Base-by-base conservation (phyloP, 179 eudicot genomes). In the Nepenthes alata region DNA sequence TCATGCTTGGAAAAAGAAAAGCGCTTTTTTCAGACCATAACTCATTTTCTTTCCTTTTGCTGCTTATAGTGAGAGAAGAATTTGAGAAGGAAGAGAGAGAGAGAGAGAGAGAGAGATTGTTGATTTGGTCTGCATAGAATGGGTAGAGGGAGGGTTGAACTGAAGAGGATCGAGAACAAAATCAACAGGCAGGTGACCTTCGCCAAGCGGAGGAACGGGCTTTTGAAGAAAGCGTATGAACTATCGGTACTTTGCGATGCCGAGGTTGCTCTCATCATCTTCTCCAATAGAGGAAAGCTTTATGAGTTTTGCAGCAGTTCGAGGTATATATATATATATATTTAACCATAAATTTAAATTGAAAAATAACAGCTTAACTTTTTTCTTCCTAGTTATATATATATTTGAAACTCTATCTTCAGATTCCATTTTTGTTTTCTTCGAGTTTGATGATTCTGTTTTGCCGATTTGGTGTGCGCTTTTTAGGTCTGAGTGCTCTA, bases 61-160 rank as follows among this genome's bases (percentile, higher is more conserved):
- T 39, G 45, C 0, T 4, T 39, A 39, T 39, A 39, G 45, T 3
- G 45, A 39, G 45, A 39, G 45, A 39, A 39, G 45, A 4, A 39
- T 39, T 16, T 39, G 45, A 39, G 45, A 39, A 7, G 45, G 45
- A 39, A 7, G 45, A 7, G 45, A 39, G 44, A 3, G 44, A n/a
- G n/a, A n/a, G 25, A 16, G 25, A 16, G 25, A 16, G 25, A 16
- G 25, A 16, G 25, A 16, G 25, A 50, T 16, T 16, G 25, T 16
- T 16, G 25, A 16, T 16, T 16, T 16, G 25, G 25, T 16, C 25
- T 16, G 25, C 25, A 16, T 16, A 60, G 55, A 62, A 89, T 87
- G 95, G 96, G 96, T 15, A 84, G 96, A 74, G 96, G 96, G 58
- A 84, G 96, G 62, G 95, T 89, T 54, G 96, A 89, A 59, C 74